Base-by-base conservation (phyloP, 306 rosid species). In the Urtica urens region DNA sequence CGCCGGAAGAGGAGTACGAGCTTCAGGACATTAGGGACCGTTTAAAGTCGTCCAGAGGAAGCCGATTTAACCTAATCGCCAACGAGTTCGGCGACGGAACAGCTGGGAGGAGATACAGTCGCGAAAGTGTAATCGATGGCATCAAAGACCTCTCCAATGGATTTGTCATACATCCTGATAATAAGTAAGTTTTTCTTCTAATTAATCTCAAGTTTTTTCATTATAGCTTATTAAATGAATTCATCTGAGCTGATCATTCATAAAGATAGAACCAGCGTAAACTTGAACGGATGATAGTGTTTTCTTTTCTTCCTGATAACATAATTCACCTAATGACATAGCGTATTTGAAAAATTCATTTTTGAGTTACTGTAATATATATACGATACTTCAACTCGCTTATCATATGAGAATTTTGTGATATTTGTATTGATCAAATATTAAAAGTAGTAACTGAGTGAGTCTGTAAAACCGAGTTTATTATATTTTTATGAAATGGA, bases 41-140 rank as follows among this genome's bases (percentile, higher is more conserved):
- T 53, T 39, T 84, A 28, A 72, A 60, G 22, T 79, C 97, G 46
- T 81, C 97, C n/a, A 23, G 78, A 10, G 94, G 82, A 18, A 90
- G 97, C 69, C 65, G 78, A 13, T 75, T 90, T 53, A 18, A 81
- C 51, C 63, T 90, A 37, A 66, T 90, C 26, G 49, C 46, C 60
- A 70, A 43, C 19, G 79, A 84, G 71, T 75, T 90, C 39, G 39
- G 1, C 71, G 52, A 63, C 5, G 9, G 12, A 24, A 42, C 37
- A 17, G 53, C 58, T 39, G 55, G 67, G n/a, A n/a, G 6, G 25
- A 72, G 55, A 65, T 69, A 84, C 65, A 81, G 93, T 58, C 63
- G 78, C 6, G 65, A 59, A 18, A 60, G 52, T 4, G 52, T 83
- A 31, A 28, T 88, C 23, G 49, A 69, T 20, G 94, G 93, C 53